phyloP scores from a whole-genome alignment of 2,329 filamentous ascomycete species.

The Aureobasidium sp. region DNA sequence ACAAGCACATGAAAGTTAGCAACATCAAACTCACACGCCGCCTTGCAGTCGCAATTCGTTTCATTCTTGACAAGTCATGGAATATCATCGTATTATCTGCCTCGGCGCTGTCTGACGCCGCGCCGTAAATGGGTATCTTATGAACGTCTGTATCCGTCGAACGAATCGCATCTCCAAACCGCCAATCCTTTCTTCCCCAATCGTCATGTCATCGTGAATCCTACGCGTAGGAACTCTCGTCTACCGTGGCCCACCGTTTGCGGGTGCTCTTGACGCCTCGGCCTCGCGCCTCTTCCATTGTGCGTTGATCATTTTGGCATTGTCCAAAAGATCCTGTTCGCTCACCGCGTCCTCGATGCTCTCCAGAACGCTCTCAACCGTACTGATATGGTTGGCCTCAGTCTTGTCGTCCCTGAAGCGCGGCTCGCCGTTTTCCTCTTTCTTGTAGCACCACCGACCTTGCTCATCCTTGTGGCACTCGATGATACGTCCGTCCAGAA shows the following conservation, averaged over 20 bases:
- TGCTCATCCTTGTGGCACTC: conserved; percentile 78
- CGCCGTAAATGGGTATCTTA: conserved; percentile 8
- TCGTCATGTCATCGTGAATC: background rate
- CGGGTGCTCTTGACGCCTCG: conserved; percentile 16
- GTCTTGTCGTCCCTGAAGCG: conserved; percentile 89
- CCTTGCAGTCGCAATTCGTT: background rate
- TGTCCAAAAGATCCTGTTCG: conserved; percentile 68
- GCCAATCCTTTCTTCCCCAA: background rate
- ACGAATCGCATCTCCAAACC: background rate
- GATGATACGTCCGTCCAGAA: conserved; percentile 79
- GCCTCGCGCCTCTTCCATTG: conserved; percentile 65
- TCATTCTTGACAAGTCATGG: background rate
- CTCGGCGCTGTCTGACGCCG: background rate
- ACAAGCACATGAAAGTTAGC: background rate
- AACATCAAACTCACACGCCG: background rate
- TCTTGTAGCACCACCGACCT: conserved; percentile 68
- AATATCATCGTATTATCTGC: background rate
- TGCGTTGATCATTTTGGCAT: conserved; percentile 64
- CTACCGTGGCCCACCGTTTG: background rate
- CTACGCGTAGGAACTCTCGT: background rate
- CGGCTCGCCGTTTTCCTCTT: conserved; percentile 46
- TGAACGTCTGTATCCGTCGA: background rate
- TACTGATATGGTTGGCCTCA: conserved; percentile 81
- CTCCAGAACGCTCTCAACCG: conserved; percentile 77
- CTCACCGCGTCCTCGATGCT: conserved; percentile 83